These are phyloP conservation scores for Cichorium intybus DNA, from an alignment of 140 eudicot genomes.

Conservation along the genomic window DNA sequence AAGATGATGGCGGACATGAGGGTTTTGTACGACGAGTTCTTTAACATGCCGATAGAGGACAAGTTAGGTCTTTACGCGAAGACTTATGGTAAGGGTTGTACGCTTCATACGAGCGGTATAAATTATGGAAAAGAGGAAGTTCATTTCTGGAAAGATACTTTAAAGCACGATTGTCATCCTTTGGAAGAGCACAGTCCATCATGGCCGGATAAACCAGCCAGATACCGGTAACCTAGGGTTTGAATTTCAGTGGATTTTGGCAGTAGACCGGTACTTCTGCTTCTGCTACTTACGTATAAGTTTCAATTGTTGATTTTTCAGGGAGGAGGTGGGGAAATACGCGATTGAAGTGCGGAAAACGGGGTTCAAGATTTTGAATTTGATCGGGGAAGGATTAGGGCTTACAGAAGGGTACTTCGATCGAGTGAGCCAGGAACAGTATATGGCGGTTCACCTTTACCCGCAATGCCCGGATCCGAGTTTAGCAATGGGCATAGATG, in stretches of 20 bases:
- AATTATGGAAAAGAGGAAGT: slow-evolving; percentile 29
- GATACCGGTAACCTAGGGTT: slow-evolving; percentile 38
- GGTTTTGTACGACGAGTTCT: slow-evolving; percentile 45
- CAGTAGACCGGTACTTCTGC: not conserved
- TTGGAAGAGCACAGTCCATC: slow-evolving; percentile 31
- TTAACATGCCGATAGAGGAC: slow-evolving; percentile 41
- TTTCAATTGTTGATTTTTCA: not conserved
- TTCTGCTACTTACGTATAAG: not conserved
- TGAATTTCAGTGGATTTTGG: not conserved
- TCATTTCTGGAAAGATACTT: slow-evolving; percentile 57
- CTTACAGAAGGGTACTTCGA: slow-evolving; percentile 22
- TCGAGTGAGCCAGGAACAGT: slow-evolving; percentile 13
- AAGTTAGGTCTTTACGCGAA: slow-evolving; percentile 34
- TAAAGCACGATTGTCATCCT: slow-evolving; percentile 55
- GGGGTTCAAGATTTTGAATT: slow-evolving; percentile 33
- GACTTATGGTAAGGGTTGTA: slow-evolving; percentile 16
- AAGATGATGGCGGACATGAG: slow-evolving; percentile 28
- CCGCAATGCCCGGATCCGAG: slow-evolving; percentile 51
- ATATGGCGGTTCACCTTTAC: slow-evolving; percentile 34
- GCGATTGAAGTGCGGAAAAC: slow-evolving; percentile 30
- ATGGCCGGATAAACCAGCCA: slow-evolving; percentile 54
- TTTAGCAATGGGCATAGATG: slow-evolving; percentile 38
- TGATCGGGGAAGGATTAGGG: slow-evolving; percentile 38
- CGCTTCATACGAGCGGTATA: slow-evolving; percentile 39
- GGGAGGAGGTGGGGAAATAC: slow-evolving; percentile 35